Evolutionary conservation across 140 eudicot species (phyloP), one percentile per base, ranked within the genome.

Genomic region (Senecio squalidus): DNA sequence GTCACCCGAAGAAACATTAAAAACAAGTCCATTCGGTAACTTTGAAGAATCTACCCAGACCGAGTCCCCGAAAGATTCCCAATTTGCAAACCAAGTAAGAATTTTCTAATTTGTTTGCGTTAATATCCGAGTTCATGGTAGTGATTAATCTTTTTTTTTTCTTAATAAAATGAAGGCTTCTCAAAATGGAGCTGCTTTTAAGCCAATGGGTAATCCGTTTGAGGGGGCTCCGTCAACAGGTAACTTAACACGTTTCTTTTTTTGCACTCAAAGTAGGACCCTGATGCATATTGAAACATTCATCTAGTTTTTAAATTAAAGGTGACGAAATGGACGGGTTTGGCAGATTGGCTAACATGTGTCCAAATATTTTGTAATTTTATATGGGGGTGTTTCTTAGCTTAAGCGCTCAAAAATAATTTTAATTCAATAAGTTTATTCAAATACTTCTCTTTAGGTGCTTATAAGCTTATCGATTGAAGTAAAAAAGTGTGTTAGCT

Each of bases 1-100:
- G 62, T 84, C 98, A 36, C 98, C 96, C 22, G 96, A 81, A 43
- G 98, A 92, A 70, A 85, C 89, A 30, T 22, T 84, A 55, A 78
- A 77, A 69, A 69, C 81, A 1, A 82, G 71, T 55, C n/a, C n/a
- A n/a, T 83, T 91, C 59, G 96, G 72, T 46, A 74, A 68, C 49
- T 70, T 49, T 24, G 69, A 81, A 67, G 93, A 84, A 55, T 60
- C 89, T 36, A 7, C 64, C n/a, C 68, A 74, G 73, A 47, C 75
- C 15, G 85, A 80, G 38, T 49, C 83, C 47, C 66, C 76, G 1
- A 78, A 68, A 69, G 85, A 74, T 61, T 50, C 80, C 21, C 74
- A 71, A 60, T 46, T 45, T 73, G 52, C 63, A 24, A 73, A 77
- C 66, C 85, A 72, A 36, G 96, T 87, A 56, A 72, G 85, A 58